phyloP scores from a whole-genome alignment of 106 monocot genomes.

The Dendrobium catenatum region DNA sequence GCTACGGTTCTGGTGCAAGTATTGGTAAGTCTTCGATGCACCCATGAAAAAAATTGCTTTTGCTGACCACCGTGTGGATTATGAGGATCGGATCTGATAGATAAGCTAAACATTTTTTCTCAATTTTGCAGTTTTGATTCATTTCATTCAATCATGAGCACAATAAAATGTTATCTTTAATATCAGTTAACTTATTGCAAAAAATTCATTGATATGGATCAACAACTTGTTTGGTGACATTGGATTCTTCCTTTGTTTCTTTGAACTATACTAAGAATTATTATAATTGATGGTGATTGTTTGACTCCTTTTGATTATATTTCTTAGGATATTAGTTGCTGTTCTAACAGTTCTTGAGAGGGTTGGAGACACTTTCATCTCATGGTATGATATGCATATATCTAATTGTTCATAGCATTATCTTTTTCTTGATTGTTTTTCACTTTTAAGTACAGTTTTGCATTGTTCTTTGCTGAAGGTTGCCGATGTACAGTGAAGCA shows the following conservation, averaged over 20 bases:
- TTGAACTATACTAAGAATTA: background rate
- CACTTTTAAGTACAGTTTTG: background rate
- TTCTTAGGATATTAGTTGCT: conserved; percentile 80
- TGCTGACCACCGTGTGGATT: background rate
- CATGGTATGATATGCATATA: conserved; percentile 45
- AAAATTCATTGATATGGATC: background rate
- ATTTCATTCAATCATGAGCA: too few species aligned
- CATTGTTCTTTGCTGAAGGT: conserved; percentile 32
- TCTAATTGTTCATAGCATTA: background rate
- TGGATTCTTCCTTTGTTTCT: too few species aligned
- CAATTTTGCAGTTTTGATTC: too few species aligned
- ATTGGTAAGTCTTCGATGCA: conserved; percentile 32
- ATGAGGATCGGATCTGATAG: background rate
- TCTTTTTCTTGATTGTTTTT: background rate
- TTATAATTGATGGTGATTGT: background rate
- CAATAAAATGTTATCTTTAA: too few species aligned
- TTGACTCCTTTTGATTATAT: background rate
- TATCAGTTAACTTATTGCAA: background rate
- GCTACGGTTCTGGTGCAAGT: conserved; percentile 63
- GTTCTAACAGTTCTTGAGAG: conserved; percentile 63
- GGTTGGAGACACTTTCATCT: conserved; percentile 64
- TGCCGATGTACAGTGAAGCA: conserved; percentile 90
- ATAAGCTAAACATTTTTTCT: too few species aligned
- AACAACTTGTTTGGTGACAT: background rate
- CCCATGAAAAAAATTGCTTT: background rate